Evolutionary conservation across 2,329 filamentous ascomycete species (phyloP), one percentile per base, ranked within the genome.

Genomic region (Hypoxylon sp.): DNA sequence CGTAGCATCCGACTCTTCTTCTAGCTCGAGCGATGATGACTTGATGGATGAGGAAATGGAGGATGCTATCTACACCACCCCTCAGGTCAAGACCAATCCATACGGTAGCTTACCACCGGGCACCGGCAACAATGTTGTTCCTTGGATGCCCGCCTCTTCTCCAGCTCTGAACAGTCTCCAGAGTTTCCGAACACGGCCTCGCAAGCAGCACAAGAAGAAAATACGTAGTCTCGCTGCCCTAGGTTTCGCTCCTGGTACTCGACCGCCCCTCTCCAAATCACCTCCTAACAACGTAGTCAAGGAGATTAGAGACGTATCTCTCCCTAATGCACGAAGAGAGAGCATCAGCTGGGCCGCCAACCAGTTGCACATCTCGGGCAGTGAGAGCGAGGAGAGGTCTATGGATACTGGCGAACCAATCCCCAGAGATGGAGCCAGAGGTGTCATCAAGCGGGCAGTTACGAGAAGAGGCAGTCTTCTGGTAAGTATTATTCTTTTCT

Each of bases 281-380:
- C 93, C 94, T 8, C 92, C 94, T 0, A 76, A 71, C 30, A 78
- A 76, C 48, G 44, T 77, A 37, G 64, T 73, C 7, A 81, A 78
- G 57, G 77, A 77, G 26, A 72, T 77, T 49, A 78, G 77, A 46
- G 78, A 80, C 41, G 72, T 69, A 20, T 71, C 71, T 65, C 75
- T 77, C 39, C 68, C 80, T 3, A 81, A 84, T 39, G 85, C 90
- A 7, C 85, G 94, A 46, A 85, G 94, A 44, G 94, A 97, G 77
- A 97, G 93, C 76, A 89, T 98, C 63, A 96, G 92, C 68, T 89
- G 95, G 81, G 93, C 94, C 37, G 94, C 94, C 15, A 94, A 95
- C 69, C 93, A 97, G 71, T 80, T 97, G 19, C 90, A 95, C 68
- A 90, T 97, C 37, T 89, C 87, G 55, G 87, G 92, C 3, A 93